phyloP scores from a whole-genome alignment of 176 grass and related monocot genomes.

The Guadua angustifolia region DNA sequence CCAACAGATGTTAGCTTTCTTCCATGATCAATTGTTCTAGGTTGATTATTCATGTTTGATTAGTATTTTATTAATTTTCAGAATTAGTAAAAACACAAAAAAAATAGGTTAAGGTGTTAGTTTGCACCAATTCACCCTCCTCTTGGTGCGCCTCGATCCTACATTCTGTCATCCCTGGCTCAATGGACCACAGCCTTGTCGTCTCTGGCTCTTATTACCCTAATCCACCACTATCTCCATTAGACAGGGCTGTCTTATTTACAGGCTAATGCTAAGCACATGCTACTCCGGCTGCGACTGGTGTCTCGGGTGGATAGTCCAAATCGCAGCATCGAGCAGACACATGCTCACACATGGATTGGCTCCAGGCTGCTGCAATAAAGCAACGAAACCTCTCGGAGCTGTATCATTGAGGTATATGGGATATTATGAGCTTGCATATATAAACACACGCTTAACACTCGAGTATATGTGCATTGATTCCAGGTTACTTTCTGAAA shows the following conservation, averaged over 20 bases:
- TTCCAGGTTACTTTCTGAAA: slow-evolving; percentile 34
- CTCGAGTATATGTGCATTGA: slow-evolving; percentile 5
- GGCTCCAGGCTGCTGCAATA: slow-evolving; percentile 53
- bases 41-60: too few species aligned
- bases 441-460: neutral
- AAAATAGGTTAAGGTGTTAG: too few species aligned
- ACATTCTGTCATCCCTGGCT: slow-evolving; percentile 32
- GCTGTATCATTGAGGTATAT: slow-evolving; percentile 40
- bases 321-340: slow-evolving; percentile 33
- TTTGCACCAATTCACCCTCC: too few species aligned
- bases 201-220: slow-evolving; percentile 4
- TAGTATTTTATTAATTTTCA: too few species aligned
- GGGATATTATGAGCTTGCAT: neutral
- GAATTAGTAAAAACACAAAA: too few species aligned
- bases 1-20: too few species aligned
- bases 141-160: too few species aligned
- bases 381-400: slow-evolving; percentile 24
- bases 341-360: slow-evolving; percentile 60
- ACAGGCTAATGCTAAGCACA: slow-evolving; percentile 49
- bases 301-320: slow-evolving; percentile 49
- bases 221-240: slow-evolving; percentile 28
- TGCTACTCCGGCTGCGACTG: slow-evolving; percentile 35
- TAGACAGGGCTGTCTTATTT: slow-evolving; percentile 30
- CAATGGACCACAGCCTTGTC: slow-evolving; percentile 23
- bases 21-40: too few species aligned